Conservation (phyloP, 176 grass and related monocot genomes). For the Pontederia paniculata region DNA sequence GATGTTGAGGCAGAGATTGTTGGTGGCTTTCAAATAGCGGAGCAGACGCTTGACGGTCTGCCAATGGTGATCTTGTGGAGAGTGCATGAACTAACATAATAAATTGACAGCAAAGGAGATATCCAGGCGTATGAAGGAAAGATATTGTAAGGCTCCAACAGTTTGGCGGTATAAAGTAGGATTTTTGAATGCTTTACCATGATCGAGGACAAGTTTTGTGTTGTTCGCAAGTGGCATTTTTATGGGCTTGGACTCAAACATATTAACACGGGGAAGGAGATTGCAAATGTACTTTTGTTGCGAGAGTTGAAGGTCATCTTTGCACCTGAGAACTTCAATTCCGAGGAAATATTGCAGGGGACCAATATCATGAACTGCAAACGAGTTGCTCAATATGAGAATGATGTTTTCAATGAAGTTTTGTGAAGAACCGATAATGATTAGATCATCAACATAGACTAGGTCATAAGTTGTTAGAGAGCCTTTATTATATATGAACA, state of each 20-base stretch:
- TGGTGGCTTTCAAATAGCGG: constrained; percentile 1
- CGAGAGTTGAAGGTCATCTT: neutral
- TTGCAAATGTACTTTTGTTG: constrained; percentile 6
- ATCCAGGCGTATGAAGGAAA: neutral
- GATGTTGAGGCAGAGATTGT: neutral
- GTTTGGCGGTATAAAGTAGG: no score
- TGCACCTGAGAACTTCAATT: neutral
- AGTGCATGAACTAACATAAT: neutral
- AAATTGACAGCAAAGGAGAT: constrained; percentile 4
- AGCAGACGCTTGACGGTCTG: neutral
- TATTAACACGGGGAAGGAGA: neutral
- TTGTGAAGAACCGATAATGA: neutral
- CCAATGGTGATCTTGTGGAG: neutral
- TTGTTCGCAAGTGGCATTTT: neutral
- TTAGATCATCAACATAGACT: neutral
- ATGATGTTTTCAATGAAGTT: neutral
- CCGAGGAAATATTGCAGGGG: neutral
- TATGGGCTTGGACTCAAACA: neutral
- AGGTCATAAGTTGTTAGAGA: neutral
- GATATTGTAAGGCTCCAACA: constrained; percentile 15
- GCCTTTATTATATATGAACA: neutral
- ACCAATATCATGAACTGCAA: neutral
- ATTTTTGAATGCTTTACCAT: no score
- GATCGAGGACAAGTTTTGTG: neutral
- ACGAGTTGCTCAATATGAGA: neutral